These are phyloP conservation scores for Talaromyces atroroseus DNA, from an alignment of 2,329 filamentous ascomycete species.

Conservation along the genomic window DNA sequence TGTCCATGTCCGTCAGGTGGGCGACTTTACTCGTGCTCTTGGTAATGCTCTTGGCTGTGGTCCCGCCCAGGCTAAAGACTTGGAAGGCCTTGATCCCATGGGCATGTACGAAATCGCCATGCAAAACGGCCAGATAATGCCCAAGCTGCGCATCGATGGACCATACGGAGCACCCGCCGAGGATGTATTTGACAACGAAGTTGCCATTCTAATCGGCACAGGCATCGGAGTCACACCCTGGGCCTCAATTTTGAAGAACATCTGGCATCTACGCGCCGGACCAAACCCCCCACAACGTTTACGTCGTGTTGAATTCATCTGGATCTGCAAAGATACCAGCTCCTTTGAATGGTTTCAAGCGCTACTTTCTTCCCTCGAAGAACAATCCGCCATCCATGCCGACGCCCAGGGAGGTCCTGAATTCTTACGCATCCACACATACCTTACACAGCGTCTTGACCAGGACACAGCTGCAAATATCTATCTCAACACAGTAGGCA, in stretches of 20 bases:
- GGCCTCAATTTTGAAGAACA: slow-evolving; percentile 88
- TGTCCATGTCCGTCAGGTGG: slow-evolving; percentile 90
- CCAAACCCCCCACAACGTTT: slow-evolving; percentile 86
- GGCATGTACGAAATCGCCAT: slow-evolving; percentile 98
- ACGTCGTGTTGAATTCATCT: slow-evolving; percentile 95
- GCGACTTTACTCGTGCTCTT: slow-evolving; percentile 91
- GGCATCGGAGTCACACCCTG: slow-evolving; percentile 85
- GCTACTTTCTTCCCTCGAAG: slow-evolving; percentile 81
- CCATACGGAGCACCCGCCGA: slow-evolving; percentile 96
- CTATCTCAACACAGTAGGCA: slow-evolving; percentile 88
- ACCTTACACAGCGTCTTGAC: slow-evolving; percentile 89
- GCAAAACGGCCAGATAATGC: slow-evolving; percentile 90
- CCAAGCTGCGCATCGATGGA: slow-evolving; percentile 80
- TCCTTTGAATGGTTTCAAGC: slow-evolving; percentile 99
- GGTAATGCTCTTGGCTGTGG: slow-evolving; percentile 93
- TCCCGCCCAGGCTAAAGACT: slow-evolving; percentile 77
- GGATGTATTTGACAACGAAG: slow-evolving; percentile 92
- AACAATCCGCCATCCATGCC: slow-evolving; percentile 69
- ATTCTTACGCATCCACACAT: slow-evolving; percentile 96
- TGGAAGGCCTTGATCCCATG: slow-evolving; percentile 83
- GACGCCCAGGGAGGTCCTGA: slow-evolving; percentile 54
- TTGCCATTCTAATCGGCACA: slow-evolving; percentile 71
- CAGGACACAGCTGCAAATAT: slow-evolving; percentile 93
- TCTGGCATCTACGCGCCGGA: slow-evolving; percentile 89
- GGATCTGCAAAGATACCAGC: slow-evolving; percentile 91